Evolutionary conservation across 2,329 filamentous ascomycete species (phyloP), one percentile per base, ranked within the genome.

Genomic region (Cladosporium sp.): DNA sequence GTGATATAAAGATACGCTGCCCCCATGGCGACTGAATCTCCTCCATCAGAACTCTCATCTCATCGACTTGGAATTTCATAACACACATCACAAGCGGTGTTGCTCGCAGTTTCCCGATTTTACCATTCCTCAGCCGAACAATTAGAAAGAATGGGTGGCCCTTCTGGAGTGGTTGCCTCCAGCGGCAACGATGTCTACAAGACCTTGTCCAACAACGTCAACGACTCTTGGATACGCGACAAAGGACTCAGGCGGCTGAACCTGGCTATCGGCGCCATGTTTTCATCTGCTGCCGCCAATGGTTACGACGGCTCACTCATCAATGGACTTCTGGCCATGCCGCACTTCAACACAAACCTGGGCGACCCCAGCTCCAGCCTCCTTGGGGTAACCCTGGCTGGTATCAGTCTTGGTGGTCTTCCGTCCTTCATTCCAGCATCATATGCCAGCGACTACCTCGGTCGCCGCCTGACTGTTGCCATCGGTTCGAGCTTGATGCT

Each of bases 401-500:
- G 58, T 15, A 59, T 62, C 51, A 57, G 53, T 33, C 55, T 60
- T n/a, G 61, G 61, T 22, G 58, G 57, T 53, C 42, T 56, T 11
- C 50, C 54, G 13, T 57, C 58, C 12, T 57, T 63, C 40, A 53
- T 59, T 19, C 57, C 57, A 16, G 57, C 57, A 3, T 56, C 58
- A 39, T 51, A 50, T 36, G 50, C 62, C 15, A 57, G 55, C 46
- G 62, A 64, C 35, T 57, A 55, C 52, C 52, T 55, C 35, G 62
- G 60, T n/a, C 54, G 61, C 12, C 57, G 61, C 11, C 58, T 61
- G n/a, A 59, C 55, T 35, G 59, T 59, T 18, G 53, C 53, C 12
- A 39, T 67, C 20, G 73, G 74, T 19, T 74, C 72, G 53, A 16
- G 67, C 13, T 61, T 77, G 50, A 76, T 76, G 72, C 59, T 74